A percentile compares a stretch with the other conserved stretches of the same genome.
Conservation (phyloP, 2,329 filamentous ascomycete genomes). For the Alternaria conjuncta region DNA sequence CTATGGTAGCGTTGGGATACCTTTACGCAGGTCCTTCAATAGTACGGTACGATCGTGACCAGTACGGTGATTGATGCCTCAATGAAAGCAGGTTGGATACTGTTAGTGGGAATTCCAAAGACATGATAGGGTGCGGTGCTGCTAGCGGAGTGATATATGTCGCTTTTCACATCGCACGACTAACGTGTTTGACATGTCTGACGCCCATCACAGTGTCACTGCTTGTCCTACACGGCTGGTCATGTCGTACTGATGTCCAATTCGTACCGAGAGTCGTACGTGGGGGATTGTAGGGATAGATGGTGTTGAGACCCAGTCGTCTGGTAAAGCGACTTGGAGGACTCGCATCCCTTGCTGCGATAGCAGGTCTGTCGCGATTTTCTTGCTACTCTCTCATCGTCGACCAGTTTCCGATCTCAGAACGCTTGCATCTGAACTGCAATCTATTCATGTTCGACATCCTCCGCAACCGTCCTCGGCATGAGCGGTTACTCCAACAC, state of each 20-base stretch:
- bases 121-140: background rate
- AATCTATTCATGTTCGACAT: conserved; percentile 13
- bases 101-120: background rate
- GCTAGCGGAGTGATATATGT: background rate
- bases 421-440: background rate
- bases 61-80: background rate
- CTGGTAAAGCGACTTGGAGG: background rate
- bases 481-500: conserved; percentile 10
- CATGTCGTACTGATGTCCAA: background rate
- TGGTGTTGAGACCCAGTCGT: background rate
- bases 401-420: too few relatives aligned
- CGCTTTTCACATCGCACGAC: background rate
- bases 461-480: conserved; percentile 12
- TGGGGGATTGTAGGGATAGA: background rate
- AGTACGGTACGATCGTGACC: background rate
- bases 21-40: background rate
- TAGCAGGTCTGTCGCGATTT: background rate
- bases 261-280: background rate
- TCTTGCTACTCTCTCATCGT: background rate
- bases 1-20: background rate
- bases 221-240: background rate
- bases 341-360: background rate
- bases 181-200: conserved; percentile 17
- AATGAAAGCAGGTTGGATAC: background rate
- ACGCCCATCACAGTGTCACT: background rate